These are phyloP conservation scores for Oryza coarctata DNA, from an alignment of 176 grass and related monocot species.

Conservation along the genomic window DNA sequence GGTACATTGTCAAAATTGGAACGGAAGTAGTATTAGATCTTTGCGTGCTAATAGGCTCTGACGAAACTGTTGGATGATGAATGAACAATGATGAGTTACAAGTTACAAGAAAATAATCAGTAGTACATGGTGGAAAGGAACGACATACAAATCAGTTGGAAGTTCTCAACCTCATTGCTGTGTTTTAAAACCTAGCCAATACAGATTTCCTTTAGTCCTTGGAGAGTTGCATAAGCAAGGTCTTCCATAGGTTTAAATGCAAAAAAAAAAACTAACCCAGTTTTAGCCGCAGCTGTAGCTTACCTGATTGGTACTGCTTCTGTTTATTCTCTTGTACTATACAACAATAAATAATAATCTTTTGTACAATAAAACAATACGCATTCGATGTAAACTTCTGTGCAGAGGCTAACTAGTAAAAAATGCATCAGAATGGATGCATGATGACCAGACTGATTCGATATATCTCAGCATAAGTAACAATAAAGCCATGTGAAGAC, in stretches of 20 bases:
- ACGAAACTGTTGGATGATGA: neutral
- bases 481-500: neutral
- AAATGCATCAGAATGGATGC: neutral
- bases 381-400: neutral
- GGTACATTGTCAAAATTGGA: no score
- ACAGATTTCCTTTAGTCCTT: neutral
- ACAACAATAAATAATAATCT: neutral
- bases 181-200: neutral
- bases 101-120: neutral
- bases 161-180: neutral
- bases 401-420: neutral
- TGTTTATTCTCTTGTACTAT: neutral
- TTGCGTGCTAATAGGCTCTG: neutral
- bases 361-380: neutral
- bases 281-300: neutral
- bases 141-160: neutral
- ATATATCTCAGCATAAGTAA: neutral
- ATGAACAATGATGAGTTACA: neutral
- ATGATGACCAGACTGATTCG: neutral
- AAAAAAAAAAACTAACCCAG: no score
- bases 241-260: neutral
- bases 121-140: neutral
- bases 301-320: neutral
- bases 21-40: no score
- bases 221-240: no score